Evolutionary conservation across 2,329 filamentous ascomycete species (phyloP).

Genomic region (Dothideomycetidae sp.): DNA sequence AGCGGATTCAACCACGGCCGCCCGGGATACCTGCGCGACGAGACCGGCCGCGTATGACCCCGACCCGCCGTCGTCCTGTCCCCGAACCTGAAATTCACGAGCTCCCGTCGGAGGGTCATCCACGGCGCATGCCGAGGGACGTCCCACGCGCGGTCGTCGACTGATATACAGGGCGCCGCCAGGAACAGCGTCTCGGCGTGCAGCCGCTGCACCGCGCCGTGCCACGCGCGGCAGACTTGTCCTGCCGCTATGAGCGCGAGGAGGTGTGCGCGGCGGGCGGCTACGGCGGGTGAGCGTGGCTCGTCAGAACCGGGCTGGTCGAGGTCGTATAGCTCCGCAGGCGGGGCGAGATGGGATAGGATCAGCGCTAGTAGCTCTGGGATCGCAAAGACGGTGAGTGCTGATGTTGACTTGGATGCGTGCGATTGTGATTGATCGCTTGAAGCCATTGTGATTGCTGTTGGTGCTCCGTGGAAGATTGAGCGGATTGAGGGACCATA

Average conservation of each 20-base stretch:
- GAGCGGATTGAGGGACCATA: too few relatives aligned
- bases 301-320: slow-evolving; percentile 1
- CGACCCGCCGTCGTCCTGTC: background rate
- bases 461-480: too few relatives aligned
- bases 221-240: slow-evolving; percentile 2
- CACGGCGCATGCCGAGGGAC: slow-evolving; percentile 4
- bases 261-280: background rate
- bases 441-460: too few relatives aligned
- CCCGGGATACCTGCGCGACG: background rate
- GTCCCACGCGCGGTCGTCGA: background rate
- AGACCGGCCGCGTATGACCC: background rate
- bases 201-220: background rate
- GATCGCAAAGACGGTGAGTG: slow-evolving; percentile 1
- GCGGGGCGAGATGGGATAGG: slow-evolving; percentile 1
- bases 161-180: background rate
- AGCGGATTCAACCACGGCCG: background rate
- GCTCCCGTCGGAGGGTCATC: slow-evolving; percentile 5
- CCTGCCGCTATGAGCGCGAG: background rate
- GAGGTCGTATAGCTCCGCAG: background rate
- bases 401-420: too few relatives aligned
- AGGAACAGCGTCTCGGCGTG: slow-evolving; percentile 4
- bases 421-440: too few relatives aligned
- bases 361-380: slow-evolving; percentile 6
- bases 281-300: background rate
- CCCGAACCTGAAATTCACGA: slow-evolving; percentile 4